Conservation (phyloP, 2,329 filamentous ascomycete genomes). For the Monosporascus sp. region DNA sequence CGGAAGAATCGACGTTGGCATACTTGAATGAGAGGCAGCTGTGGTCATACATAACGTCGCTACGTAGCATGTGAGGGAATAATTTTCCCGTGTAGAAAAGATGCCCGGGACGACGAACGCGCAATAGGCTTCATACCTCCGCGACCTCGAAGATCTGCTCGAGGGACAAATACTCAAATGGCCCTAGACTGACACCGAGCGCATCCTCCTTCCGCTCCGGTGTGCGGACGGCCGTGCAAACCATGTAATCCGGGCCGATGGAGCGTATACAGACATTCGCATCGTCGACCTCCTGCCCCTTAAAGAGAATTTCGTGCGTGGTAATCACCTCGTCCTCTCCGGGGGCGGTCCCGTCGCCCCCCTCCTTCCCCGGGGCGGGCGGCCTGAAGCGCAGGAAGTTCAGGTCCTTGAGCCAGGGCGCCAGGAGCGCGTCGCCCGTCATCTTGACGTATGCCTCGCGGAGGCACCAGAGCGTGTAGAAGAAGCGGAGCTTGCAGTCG, state of each 20-base stretch:
- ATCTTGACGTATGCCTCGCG: slow-evolving; percentile 81
- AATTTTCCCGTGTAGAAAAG: no score
- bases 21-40: no score
- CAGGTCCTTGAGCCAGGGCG: slow-evolving; percentile 64
- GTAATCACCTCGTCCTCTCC: slow-evolving; percentile 30
- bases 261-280: slow-evolving; percentile 38
- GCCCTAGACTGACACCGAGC: slow-evolving; percentile 32
- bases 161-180: slow-evolving; percentile 37
- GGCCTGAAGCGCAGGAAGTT: slow-evolving; percentile 62
- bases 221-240: slow-evolving; percentile 45
- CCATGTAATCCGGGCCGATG: slow-evolving; percentile 47
- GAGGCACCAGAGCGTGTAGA: slow-evolving; percentile 75
- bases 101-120: neutral
- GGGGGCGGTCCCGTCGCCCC: slow-evolving; percentile 12
- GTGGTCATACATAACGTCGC: no score
- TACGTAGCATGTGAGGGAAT: no score
- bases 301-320: slow-evolving; percentile 33
- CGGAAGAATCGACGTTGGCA: no score
- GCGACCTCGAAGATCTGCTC: slow-evolving; percentile 41
- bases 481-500: slow-evolving; percentile 60
- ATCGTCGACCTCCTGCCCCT: slow-evolving; percentile 32
- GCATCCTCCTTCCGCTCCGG: slow-evolving; percentile 30
- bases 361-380: slow-evolving; percentile 32
- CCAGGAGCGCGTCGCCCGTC: slow-evolving; percentile 71
- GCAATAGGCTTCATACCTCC: slow-evolving; percentile 22